Percentiles rank a stretch among this genome's conserved stretches.
phyloP scores from a whole-genome alignment of 768 basidiomycete genomes.

The Calocybe gangraenosa region DNA sequence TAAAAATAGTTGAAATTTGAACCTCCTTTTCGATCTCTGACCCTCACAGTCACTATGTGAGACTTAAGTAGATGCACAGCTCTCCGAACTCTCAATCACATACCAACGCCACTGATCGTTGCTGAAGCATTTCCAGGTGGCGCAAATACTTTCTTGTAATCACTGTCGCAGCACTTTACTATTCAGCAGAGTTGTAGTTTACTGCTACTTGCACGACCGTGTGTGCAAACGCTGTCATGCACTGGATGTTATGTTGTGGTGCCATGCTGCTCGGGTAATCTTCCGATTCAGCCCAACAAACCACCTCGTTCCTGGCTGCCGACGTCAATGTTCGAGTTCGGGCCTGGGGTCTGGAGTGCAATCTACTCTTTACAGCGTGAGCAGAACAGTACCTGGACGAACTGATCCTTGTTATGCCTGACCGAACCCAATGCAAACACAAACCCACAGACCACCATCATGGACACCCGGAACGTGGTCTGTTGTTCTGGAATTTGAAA shows the following conservation, averaged over 20 bases:
- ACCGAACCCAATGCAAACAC: constrained; percentile 14
- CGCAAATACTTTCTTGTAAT: constrained; percentile 29
- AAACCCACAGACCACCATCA: background rate
- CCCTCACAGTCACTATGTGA: too few relatives aligned
- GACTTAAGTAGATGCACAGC: too few relatives aligned
- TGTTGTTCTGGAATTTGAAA: too few relatives aligned
- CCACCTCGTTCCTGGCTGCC: too few relatives aligned
- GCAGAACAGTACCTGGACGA: background rate
- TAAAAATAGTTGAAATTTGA: constrained; percentile 6
- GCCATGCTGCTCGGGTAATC: too few relatives aligned
- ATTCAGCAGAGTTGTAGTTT: constrained; percentile 17
- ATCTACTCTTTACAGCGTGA: constrained; percentile 47
- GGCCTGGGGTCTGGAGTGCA: too few relatives aligned
- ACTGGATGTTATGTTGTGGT: too few relatives aligned
- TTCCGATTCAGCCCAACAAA: too few relatives aligned
- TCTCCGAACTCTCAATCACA: background rate
- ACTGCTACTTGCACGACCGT: constrained; percentile 48
- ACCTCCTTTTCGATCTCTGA: too few relatives aligned
- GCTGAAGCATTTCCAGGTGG: constrained; percentile 46
- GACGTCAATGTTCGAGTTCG: too few relatives aligned
- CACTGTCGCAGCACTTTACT: constrained; percentile 8
- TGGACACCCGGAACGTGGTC: constrained; percentile 25
- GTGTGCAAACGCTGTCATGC: constrained; percentile 49
- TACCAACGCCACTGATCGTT: constrained; percentile 28
- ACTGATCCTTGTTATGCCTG: background rate